A percentile compares a stretch with the other conserved stretches of the same genome.
Evolutionary conservation across 2,329 filamentous ascomycete species (phyloP).

Genomic region (Dactylellina drechsleri): DNA sequence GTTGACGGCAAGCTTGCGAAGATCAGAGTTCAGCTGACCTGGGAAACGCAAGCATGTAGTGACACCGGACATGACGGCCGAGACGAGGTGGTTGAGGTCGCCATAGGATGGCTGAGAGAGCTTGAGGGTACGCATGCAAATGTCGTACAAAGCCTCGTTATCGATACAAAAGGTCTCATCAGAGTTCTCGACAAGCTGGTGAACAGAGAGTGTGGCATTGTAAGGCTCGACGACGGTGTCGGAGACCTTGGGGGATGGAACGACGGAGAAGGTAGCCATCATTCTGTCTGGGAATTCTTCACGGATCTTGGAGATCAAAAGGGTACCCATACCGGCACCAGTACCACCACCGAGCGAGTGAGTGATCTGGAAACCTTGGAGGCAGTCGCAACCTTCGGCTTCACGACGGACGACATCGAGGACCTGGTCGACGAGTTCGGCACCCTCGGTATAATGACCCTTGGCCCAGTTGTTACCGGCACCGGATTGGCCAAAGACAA

Average conservation of each 20-base stretch:
- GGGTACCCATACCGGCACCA: constrained; percentile 99
- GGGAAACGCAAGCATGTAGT: constrained; percentile 99
- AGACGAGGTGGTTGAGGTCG: constrained; percentile 99
- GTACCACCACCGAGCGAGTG: constrained; percentile 99
- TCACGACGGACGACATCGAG: constrained; percentile 98
- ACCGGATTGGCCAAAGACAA: constrained; percentile 99
- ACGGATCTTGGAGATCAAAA: constrained; percentile 99
- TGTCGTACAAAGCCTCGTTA: constrained; percentile 99
- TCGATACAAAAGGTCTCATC: constrained; percentile 99
- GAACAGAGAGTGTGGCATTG: constrained; percentile 98
- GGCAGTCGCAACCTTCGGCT: constrained; percentile 98
- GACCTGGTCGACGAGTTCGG: constrained; percentile 97
- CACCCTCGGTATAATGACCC: constrained; percentile 99
- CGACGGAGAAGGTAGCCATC: constrained; percentile 99
- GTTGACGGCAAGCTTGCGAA: constrained; percentile 99
- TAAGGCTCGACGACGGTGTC: constrained; percentile 99
- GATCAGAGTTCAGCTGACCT: constrained; percentile 99
- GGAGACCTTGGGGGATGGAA: constrained; percentile 98
- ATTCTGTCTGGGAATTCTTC: constrained; percentile 99
- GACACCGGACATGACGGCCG: constrained; percentile 99
- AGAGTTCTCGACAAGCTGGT: constrained; percentile 99
- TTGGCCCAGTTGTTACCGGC: constrained; percentile 99
- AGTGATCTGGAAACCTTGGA: constrained; percentile 99
- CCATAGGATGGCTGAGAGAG: constrained; percentile 98
- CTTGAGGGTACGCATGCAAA: constrained; percentile 99